Conservation (phyloP, 2,329 filamentous ascomycete genomes). For the Ophiostoma perfectum region DNA sequence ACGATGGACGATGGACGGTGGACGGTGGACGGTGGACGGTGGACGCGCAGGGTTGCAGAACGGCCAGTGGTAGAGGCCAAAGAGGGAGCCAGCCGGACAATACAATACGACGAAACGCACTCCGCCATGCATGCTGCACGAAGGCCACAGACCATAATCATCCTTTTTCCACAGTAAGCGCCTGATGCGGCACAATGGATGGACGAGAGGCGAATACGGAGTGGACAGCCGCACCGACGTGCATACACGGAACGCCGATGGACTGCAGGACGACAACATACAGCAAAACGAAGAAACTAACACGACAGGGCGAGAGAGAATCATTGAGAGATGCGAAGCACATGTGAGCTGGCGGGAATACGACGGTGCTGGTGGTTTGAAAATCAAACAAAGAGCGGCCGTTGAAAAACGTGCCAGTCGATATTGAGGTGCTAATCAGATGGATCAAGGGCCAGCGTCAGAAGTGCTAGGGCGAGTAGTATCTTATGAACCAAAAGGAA, state of each 20-base stretch:
- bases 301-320: not conserved
- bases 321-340: not conserved
- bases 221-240: not conserved
- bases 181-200: not conserved
- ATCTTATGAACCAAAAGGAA: too few species aligned
- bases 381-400: not conserved
- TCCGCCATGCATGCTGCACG: slow-evolving; percentile 7
- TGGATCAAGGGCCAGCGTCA: too few species aligned
- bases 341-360: not conserved
- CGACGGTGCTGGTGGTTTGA: not conserved
- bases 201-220: not conserved
- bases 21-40: too few species aligned
- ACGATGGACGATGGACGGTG: too few species aligned
- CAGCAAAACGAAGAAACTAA: not conserved
- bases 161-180: not conserved
- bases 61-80: not conserved
- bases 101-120: not conserved
- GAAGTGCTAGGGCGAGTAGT: too few species aligned
- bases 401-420: too few species aligned
- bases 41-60: not conserved
- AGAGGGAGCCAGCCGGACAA: not conserved
- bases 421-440: too few species aligned
- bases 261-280: not conserved
- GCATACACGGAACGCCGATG: not conserved
- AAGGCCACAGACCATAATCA: not conserved